Base-by-base conservation (phyloP, 2,329 filamentous ascomycete species). In the Chalara sp. region DNA sequence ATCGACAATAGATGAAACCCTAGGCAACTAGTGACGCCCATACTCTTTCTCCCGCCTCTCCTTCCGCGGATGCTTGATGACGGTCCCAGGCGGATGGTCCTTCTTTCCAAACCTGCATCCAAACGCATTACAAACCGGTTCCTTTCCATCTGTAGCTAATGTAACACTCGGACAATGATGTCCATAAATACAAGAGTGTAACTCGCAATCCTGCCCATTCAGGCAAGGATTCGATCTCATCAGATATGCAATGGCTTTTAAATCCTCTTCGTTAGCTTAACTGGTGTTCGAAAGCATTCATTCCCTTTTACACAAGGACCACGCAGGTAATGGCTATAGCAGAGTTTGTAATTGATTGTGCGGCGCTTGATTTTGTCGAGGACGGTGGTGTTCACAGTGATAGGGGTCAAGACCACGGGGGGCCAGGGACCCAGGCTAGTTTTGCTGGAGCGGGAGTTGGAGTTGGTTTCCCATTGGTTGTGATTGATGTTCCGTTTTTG, bases 161-260 rank as follows among this genome's bases (percentile, higher is more conserved):
- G 55, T 57, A 44, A 60, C 55, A 57, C 53, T 60, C n/a, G 57
- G 61, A 41, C 63, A 65, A 48, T 84, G 75, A 61, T 84, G 80
- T 3, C 80, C 80, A 57, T 84, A 83, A 52, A 83, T 82, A 61
- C 80, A 84, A 54, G 76, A 74, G 1, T 75, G 71, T 4, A 73
- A 66, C 6, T 76, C 73, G 56, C 80, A 84, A n/a, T 78, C 70
- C 61, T 84, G 80, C 0, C 78, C 76, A 32, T 67, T 72, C 0
- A 70, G 70, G 64, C 80, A 84, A 1, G 79, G 80, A 51, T 80
- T 83, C 50, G 78, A 66, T 5, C 80, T 72, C 2, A 79, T 73
- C 46, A 83, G 59, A 56, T 76, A 75, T 0, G 75, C 72, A 54
- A 84, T 78, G 2, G 78, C 80, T 35, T 72, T 72, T 47, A 77